Percentiles rank a stretch among this genome's conserved stretches.
Conservation (phyloP, 345 rosid genomes). For the Aurinia saxatilis region DNA sequence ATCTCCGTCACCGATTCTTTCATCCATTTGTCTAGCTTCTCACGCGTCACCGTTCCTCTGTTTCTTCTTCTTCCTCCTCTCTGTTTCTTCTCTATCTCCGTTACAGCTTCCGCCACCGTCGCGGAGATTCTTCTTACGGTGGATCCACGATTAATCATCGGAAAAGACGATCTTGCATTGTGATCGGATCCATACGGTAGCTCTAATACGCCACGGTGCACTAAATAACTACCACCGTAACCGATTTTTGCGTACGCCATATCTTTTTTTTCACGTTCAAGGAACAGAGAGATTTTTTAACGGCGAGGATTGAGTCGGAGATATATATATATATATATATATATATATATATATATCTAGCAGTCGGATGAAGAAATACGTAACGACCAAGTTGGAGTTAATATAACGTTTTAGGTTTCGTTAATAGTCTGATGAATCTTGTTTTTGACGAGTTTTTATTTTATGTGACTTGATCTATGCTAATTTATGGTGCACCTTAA, state of each 20-base stretch:
- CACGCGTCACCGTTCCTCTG: constrained; percentile 13
- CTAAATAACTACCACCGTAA: constrained; percentile 22
- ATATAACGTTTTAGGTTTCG: constrained; percentile 13
- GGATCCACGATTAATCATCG: not conserved
- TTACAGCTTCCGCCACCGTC: constrained; percentile 10
- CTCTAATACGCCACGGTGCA: constrained; percentile 28
- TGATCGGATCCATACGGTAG: constrained; percentile 14
- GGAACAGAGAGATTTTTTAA: not conserved
- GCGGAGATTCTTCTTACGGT: constrained; percentile 15
- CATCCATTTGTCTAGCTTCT: constrained; percentile 29
- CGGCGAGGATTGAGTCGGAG: no score
- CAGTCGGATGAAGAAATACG: no score
- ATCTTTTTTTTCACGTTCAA: not conserved
- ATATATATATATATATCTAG: no score
- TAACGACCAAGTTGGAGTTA: not conserved
- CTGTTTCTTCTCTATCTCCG: constrained; percentile 24
- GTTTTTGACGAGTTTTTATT: not conserved
- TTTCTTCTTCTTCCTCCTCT: constrained; percentile 2
- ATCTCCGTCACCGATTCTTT: constrained; percentile 27
- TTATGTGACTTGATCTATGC: not conserved
- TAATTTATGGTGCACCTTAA: not conserved
- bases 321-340: no score
- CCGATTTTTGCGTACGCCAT: constrained; percentile 22
- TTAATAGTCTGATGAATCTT: not conserved
- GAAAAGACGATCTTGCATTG: constrained; percentile 11